Evolutionary conservation across 805 yeast genomes (phyloP).

Genomic region (Pichia nanzhaoensis): DNA sequence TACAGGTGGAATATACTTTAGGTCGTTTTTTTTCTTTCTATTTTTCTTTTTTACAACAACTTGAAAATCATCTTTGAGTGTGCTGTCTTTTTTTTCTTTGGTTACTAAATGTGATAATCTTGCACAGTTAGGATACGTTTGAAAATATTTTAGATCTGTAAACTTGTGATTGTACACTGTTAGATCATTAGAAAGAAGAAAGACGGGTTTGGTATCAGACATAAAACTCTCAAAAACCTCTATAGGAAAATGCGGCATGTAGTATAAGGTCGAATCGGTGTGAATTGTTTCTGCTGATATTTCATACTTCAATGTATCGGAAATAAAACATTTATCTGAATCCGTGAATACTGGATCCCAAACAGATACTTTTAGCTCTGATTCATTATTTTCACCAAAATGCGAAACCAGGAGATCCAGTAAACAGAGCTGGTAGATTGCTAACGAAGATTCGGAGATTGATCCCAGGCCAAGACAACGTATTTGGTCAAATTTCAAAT

Average conservation of each 20-base stretch:
- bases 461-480: slow-evolving; percentile 31
- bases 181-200: slow-evolving; percentile 28
- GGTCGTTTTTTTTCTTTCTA: slow-evolving; percentile 10
- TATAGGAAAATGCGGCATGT: slow-evolving; percentile 32
- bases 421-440: slow-evolving; percentile 26
- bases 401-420: slow-evolving; percentile 15
- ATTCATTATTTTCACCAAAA: slow-evolving; percentile 5
- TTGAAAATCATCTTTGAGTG: slow-evolving; percentile 15
- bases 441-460: slow-evolving; percentile 17
- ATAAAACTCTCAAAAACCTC: slow-evolving; percentile 24
- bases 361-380: slow-evolving; percentile 14
- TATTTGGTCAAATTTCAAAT: slow-evolving; percentile 10
- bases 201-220: slow-evolving; percentile 17
- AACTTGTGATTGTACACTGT: slow-evolving; percentile 24
- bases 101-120: slow-evolving; percentile 16
- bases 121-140: slow-evolving; percentile 26
- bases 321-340: slow-evolving; percentile 19
- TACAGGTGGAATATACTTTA: slow-evolving; percentile 3
- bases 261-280: slow-evolving; percentile 17
- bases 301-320: slow-evolving; percentile 9
- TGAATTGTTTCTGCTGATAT: slow-evolving; percentile 14
- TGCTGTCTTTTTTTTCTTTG: background rate
- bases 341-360: slow-evolving; percentile 30
- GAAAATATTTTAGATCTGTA: slow-evolving; percentile 22
- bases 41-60: slow-evolving; percentile 13